Evolutionary conservation across 1,284 basidiomycete species (phyloP).

Genomic region (Tilletia indica): DNA sequence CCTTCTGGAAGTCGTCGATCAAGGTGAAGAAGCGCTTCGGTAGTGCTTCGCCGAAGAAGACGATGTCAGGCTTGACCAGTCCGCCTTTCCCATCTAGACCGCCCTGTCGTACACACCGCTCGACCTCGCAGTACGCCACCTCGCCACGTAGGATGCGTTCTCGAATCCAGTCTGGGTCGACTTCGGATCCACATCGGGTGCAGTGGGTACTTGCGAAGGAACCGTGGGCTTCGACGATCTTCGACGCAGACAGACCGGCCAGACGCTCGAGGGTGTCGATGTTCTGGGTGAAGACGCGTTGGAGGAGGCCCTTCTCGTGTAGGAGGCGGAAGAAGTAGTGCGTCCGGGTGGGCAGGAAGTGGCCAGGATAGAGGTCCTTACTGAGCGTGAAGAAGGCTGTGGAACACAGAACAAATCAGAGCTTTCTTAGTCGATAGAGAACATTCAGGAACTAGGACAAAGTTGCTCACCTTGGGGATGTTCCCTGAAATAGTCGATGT

Average conservation of each 20-base stretch:
- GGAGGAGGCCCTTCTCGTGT: slow-evolving; percentile 66
- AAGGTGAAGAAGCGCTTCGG: slow-evolving; percentile 48
- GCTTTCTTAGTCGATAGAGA: too few relatives aligned
- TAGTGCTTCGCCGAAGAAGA: slow-evolving; percentile 54
- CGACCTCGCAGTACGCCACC: slow-evolving; percentile 42
- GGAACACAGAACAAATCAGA: neutral
- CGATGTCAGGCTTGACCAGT: slow-evolving; percentile 55
- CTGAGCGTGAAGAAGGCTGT: slow-evolving; percentile 57
- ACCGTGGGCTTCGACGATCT: slow-evolving; percentile 90
- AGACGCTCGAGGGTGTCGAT: slow-evolving; percentile 89
- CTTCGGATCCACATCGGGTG: slow-evolving; percentile 37
- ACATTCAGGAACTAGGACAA: too few relatives aligned
- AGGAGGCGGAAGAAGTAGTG: slow-evolving; percentile 86
- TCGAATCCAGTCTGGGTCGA: slow-evolving; percentile 41
- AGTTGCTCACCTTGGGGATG: slow-evolving; percentile 42
- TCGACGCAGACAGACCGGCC: slow-evolving; percentile 71
- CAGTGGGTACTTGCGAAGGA: slow-evolving; percentile 59
- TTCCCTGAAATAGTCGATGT: slow-evolving; percentile 58
- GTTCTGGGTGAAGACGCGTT: slow-evolving; percentile 70
- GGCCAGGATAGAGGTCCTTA: slow-evolving; percentile 84
- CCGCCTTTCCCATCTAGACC: slow-evolving; percentile 20
- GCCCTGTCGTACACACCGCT: slow-evolving; percentile 26
- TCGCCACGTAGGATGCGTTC: slow-evolving; percentile 35
- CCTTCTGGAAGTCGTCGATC: slow-evolving; percentile 59
- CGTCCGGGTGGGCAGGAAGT: slow-evolving; percentile 78